Base-by-base conservation (phyloP, 108 stramenopile genomes). In the Skeletonema potamos region DNA sequence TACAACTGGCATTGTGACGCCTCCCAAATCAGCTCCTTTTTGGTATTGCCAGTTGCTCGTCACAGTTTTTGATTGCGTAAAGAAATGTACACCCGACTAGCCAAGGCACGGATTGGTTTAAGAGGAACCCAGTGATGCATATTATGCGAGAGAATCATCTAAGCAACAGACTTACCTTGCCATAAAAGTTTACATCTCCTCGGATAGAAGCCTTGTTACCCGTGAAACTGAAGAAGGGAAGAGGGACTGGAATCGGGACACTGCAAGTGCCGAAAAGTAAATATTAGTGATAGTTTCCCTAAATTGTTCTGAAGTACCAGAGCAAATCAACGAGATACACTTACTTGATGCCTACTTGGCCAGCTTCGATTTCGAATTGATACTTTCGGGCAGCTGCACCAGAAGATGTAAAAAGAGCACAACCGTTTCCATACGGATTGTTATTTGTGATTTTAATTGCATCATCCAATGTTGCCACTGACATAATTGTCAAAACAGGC, bases 161-260 rank as follows among this genome's bases (percentile, higher is more conserved):
- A 36, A 36, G 34, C 9, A 9, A 10, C 9, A 36, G 34, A 36
- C 34, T 36, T 6, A 36, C 34, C 34, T 51, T 90, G 17, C 92
- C 89, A 66, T 88, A 97, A 76, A 98, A 98, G 76, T 98, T 90
- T 18, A 97, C 41, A 84, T 96, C 98, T 0, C 98, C 98, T 27
- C 86, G 74, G 70, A 97, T 92, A 27, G 89, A 91, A 1, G 62
- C 87, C 32, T 94, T 85, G 62, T 84, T 91, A 8, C 98, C 98
- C 1, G 98, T 97, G 74, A 98, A 98, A 24, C 87, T 88, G 79
- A 98, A 98, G 68, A 95, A 90, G 32, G 97, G 97, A 11, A 98
- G 71, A 0, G 98, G 98, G 7, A 98, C 98, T 0, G 98, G 98
- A 64, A 97, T 96, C 13, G 98, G 96, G 2, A 96, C 92, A 82